Base-by-base conservation (phyloP, 1,139 yeast species). In the Suhomyces ambrosiae region DNA sequence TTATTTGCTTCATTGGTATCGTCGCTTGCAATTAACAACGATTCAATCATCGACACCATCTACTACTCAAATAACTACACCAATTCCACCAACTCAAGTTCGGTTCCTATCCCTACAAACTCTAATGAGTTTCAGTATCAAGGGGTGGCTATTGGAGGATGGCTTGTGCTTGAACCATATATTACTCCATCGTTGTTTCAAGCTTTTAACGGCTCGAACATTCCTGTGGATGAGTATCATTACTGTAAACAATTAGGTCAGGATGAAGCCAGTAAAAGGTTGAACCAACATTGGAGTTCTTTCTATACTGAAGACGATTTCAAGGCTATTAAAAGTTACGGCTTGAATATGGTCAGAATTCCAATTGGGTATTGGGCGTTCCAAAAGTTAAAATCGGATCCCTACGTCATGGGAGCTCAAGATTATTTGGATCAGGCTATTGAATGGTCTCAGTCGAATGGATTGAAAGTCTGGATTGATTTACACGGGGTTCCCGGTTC, bases 291-390 rank as follows among this genome's bases (percentile, higher is more conserved):
- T 52, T 80, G 81, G 80, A 56, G 63, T 9, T 58, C 76, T 0
- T 80, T 78, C 67, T 70, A 74, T 42, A 74, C 70, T 10, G 84
- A 79, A 51, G 51, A 60, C 7, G 86, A 81, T 53, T 78, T 80
- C 42, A 50, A 58, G 22, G 52, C 63, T 30, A 80, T 80, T 27
- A 63, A 67, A 29, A 50, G 52, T 6, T 63, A 59, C 38, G 86
- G 86, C 0, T 65, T 81, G 45, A 81, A 80, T 49, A 63, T 79
- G 63, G 84, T 80, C 10, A 63, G 87, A 42, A 68, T 81, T 18
- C 87, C 87, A 4, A 66, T 80, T 28, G 86, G 87, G 2, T 81
- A 81, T 54, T 80, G 86, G 86, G 81, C 86, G 3, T 80, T 80
- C 60, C 63, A 67, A 42, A 53, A 53, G 21, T 52, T 71, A 23